Evolutionary conservation across 2,329 filamentous ascomycete genomes (phyloP), one percentile per base, ranked within the genome.

Genomic region (Pseudopyrenochaeta lycopersici): DNA sequence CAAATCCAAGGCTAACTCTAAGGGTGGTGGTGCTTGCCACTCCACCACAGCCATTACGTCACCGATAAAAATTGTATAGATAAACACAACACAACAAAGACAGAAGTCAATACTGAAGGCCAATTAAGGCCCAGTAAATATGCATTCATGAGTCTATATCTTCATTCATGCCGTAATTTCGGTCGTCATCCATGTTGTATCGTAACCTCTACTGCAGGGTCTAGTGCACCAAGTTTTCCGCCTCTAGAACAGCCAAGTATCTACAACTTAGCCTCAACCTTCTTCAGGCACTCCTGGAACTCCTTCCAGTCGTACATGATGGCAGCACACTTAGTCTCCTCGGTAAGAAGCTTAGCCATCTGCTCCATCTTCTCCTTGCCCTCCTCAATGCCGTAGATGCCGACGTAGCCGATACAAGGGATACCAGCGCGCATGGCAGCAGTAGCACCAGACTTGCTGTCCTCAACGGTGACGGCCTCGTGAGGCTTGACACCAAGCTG

Each of bases 401-500:
- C 92, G 27, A 95, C 90, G 76, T 97, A 97, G 49, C 88, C 92
- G 66, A 97, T 87, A 59, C 90, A 87, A 58, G 86, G 89, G 71
- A 97, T 95, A 44, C 87, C 86, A 15, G 92, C 92, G 55, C 90
- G 84, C 68, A 88, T 87, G 53, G 88, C 89, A 62, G 90, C 91
- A 52, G 90, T 85, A 38, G 90, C 90, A 57, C 92, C 92, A 65
- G 88, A 92, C 84, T 90, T 91, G 82, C 88, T 91, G 81, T 97
- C 92, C 82, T 97, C 92, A 54, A 97, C 85, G 20, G 92, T 90
- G 29, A 97, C 83, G 62, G 85, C 88, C 81, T 96, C 88, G 41
- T 81, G 80, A 1, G 91, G 81, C 67, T 84, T 85, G 78, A 89
- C 89, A 57, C 88, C 89, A 46, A 96, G 83, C 72, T 85, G 80